Evolutionary conservation across 2,329 filamentous ascomycete genomes (phyloP).

Genomic region (Coniella vitis): DNA sequence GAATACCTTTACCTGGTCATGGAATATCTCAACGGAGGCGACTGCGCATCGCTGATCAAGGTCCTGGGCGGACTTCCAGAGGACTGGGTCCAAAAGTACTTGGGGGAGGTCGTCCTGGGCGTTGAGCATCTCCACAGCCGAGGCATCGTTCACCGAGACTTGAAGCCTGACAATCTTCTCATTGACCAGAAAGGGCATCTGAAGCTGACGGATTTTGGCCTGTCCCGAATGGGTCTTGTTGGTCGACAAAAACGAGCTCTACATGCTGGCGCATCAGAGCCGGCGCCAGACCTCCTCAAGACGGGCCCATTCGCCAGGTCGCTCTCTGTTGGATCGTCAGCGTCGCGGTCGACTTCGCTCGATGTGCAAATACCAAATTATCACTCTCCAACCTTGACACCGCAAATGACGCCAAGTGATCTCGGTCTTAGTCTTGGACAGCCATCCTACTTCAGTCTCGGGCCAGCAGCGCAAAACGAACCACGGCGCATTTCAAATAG

Average conservation of each 20-base stretch:
- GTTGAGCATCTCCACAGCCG: conserved; percentile 92
- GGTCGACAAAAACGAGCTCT: conserved; percentile 92
- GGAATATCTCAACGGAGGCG: conserved; percentile 97
- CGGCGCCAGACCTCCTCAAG: conserved; percentile 87
- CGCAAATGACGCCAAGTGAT: conserved; percentile 76
- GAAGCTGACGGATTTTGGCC: conserved; percentile 93
- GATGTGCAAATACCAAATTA: conserved; percentile 64
- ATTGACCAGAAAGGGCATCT: conserved; percentile 96
- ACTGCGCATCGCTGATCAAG: conserved; percentile 95
- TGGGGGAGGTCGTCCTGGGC: conserved; percentile 93
- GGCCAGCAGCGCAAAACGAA: conserved; percentile 46
- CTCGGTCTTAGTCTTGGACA: conserved; percentile 59
- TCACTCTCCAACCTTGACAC: conserved; percentile 77
- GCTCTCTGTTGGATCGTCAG: conserved; percentile 76
- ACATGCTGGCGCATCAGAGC: conserved; percentile 67
- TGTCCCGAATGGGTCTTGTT: conserved; percentile 94
- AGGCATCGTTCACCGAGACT: conserved; percentile 90
- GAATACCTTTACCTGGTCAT: conserved; percentile 98
- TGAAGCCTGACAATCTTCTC: conserved; percentile 94
- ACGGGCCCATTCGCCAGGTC: conserved; percentile 84
- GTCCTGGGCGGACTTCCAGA: conserved; percentile 85
- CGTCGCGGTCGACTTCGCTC: conserved; percentile 73
- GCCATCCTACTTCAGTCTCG: conserved; percentile 86
- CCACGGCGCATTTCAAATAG: conserved; percentile 67
- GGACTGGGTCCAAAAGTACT: conserved; percentile 97